A percentile compares a stretch with the other conserved stretches of the same genome.
phyloP scores from a whole-genome alignment of 768 basidiomycete species.

The Xerocomellus chrysenteron region DNA sequence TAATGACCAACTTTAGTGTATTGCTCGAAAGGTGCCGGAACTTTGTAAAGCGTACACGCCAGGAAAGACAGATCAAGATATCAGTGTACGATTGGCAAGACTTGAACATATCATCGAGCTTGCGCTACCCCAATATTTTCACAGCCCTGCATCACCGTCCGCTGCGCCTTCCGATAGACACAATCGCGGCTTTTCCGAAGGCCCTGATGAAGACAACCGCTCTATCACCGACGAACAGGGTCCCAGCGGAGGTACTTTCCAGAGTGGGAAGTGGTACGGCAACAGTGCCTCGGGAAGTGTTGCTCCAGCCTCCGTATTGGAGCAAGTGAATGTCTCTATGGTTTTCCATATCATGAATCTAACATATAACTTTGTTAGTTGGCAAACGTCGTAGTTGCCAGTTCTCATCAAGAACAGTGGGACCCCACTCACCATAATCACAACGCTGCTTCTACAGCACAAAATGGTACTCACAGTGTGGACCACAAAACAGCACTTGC shows the following conservation, averaged over 20 bases:
- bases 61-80: constrained; percentile 81
- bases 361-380: constrained; percentile 39
- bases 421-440: constrained; percentile 18
- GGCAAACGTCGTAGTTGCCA: constrained; percentile 51
- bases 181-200: constrained; percentile 47
- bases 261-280: constrained; percentile 85
- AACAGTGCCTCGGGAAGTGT: constrained; percentile 82
- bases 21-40: constrained; percentile 84
- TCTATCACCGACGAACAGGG: constrained; percentile 81
- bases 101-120: constrained; percentile 80
- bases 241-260: constrained; percentile 71
- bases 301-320: constrained; percentile 74
- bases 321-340: constrained; percentile 56
- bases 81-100: constrained; percentile 68
- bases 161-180: constrained; percentile 35
- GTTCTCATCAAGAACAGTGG: constrained; percentile 33
- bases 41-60: constrained; percentile 88
- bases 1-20: constrained; percentile 49
- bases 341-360: constrained; percentile 17
- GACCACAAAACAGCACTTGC: constrained; percentile 30
- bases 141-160: constrained; percentile 39
- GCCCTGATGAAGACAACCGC: constrained; percentile 61
- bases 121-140: constrained; percentile 74
- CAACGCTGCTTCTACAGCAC: constrained; percentile 8
- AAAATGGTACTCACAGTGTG: constrained; percentile 25